A percentile compares a stretch with the other conserved stretches of the same genome.
Conservation (phyloP, 768 basidiomycete genomes). For the Lentinus tigrinus region DNA sequence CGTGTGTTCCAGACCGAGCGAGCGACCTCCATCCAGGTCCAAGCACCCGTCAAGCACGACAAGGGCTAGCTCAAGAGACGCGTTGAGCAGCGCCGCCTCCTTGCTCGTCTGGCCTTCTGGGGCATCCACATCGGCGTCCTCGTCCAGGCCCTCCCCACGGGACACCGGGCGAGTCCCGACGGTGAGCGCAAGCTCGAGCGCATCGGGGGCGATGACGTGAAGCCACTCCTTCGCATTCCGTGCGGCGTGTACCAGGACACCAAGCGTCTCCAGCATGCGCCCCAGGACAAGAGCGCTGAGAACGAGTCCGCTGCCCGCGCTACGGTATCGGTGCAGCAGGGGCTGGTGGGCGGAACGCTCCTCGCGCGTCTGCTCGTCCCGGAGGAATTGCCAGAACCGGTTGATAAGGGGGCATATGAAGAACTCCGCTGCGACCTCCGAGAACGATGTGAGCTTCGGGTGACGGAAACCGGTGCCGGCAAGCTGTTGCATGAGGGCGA, state of each 20-base stretch:
- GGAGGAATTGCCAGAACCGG: slow-evolving; percentile 92
- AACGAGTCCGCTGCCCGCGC: slow-evolving; percentile 80
- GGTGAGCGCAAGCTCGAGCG: slow-evolving; percentile 80
- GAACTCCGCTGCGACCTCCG: slow-evolving; percentile 77
- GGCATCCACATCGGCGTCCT: slow-evolving; percentile 21
- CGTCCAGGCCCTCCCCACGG: slow-evolving; percentile 33
- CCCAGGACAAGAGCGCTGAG: slow-evolving; percentile 76
- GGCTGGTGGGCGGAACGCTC: slow-evolving; percentile 61
- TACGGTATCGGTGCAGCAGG: slow-evolving; percentile 56
- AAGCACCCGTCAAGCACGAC: slow-evolving; percentile 72
- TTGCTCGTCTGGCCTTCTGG: slow-evolving; percentile 33
- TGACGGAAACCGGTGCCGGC: slow-evolving; percentile 9
- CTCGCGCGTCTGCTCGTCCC: slow-evolving; percentile 79
- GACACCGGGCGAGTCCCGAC: slow-evolving; percentile 69
- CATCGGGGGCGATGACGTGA: slow-evolving; percentile 75
- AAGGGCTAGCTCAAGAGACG: slow-evolving; percentile 76
- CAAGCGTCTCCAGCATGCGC: slow-evolving; percentile 72
- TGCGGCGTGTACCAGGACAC: slow-evolving; percentile 79
- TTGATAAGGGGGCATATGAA: slow-evolving; percentile 91
- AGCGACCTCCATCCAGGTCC: slow-evolving; percentile 75
- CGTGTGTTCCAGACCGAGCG: slow-evolving; percentile 74
- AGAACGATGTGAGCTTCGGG: slow-evolving; percentile 43
- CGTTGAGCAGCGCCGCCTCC: slow-evolving; percentile 72
- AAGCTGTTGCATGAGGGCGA: slow-evolving; percentile 9
- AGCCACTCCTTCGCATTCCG: slow-evolving; percentile 81